Evolutionary conservation across 208 protist genomes (phyloP), one percentile per base, ranked within the genome.

Genomic region (Trypanosoma vivax): DNA sequence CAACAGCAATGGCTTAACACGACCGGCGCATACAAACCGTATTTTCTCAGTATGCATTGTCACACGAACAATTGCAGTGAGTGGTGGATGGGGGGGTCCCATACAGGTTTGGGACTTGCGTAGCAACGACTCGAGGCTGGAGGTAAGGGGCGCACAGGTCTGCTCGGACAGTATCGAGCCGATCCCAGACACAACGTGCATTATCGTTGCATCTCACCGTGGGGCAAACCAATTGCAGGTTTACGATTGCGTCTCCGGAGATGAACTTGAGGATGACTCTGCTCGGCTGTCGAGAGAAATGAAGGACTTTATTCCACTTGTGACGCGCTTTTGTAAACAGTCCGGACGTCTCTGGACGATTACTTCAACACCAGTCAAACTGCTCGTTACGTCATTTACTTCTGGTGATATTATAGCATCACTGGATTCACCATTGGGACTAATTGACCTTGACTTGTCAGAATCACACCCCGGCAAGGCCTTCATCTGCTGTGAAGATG

Each of bases 61-160:
- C 0, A 68, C 67, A 2, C 57, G 69, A 2, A 70, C 73, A 1
- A 11, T 74, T 2, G 61, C 78, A 0, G 67, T 76, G n/a, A 89
- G 70, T 43, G 86, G 71, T 4, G 90, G 90, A 6, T 96, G 86
- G 88, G 86, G 89, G 23, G 90, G 70, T 40, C 84, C 90, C 1
- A 45, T 93, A 21, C 90, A 96, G 50, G 23, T 96, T 4, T 96
- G 90, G 90, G 86, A 96, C 48, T 50, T 93, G 13, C 63, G 79
- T 16, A 67, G 54, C 16, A 24, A 41, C 21, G 60, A 76, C 27
- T 82, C 84, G 16, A 65, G 88, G 21, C 35, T 54, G 10, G 75
- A 89, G 34, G 34, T 94, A 2, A 28, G 62, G 2, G 82, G 76
- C 1, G 31, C 76, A 4, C 62, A 78, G n/a, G 55, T 83, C n/a